Evolutionary conservation across 768 basidiomycete species (phyloP).

Genomic region (Lactarius pseudohatsudake): DNA sequence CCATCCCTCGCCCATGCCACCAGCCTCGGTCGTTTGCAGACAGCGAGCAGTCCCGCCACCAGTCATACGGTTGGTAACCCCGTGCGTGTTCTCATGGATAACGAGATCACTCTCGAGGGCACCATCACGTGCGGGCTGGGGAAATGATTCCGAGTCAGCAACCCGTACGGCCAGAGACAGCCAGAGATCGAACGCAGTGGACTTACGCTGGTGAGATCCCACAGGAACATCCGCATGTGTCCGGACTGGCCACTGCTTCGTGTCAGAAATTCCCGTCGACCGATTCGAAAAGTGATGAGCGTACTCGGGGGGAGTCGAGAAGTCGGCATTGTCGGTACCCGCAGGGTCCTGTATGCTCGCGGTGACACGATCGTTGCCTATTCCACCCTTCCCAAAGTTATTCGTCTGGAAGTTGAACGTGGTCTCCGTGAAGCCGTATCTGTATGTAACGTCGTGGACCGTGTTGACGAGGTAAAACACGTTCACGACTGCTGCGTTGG

Average conservation of each 20-base stretch:
- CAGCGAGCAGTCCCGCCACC: conserved; percentile 58
- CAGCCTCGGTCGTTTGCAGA: conserved; percentile 60
- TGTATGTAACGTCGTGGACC: conserved; percentile 52
- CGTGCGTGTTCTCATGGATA: conserved; percentile 47
- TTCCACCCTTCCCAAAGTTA: conserved; percentile 54
- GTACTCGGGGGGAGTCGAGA: conserved; percentile 46
- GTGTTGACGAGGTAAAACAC: conserved; percentile 62
- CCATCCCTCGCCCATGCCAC: conserved; percentile 73
- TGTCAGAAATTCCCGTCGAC: background rate
- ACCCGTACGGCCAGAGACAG: background rate
- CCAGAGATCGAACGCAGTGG: conserved; percentile 22
- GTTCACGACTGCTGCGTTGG: conserved; percentile 55
- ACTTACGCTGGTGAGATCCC: conserved; percentile 33
- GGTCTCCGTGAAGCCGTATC: conserved; percentile 60
- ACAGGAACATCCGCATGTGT: conserved; percentile 45
- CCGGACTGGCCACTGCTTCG: conserved; percentile 39
- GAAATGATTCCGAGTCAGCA: background rate
- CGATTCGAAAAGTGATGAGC: conserved; percentile 18
- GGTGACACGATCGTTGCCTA: conserved; percentile 49
- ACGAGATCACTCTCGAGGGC: conserved; percentile 60
- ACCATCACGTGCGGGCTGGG: conserved; percentile 59
- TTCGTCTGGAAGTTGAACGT: conserved; percentile 61
- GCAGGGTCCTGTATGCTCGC: conserved; percentile 51
- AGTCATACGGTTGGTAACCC: conserved; percentile 43
- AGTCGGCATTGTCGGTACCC: conserved; percentile 47